phyloP scores from a whole-genome alignment of 805 yeast genomes.

The Monosporozyma solicola region DNA sequence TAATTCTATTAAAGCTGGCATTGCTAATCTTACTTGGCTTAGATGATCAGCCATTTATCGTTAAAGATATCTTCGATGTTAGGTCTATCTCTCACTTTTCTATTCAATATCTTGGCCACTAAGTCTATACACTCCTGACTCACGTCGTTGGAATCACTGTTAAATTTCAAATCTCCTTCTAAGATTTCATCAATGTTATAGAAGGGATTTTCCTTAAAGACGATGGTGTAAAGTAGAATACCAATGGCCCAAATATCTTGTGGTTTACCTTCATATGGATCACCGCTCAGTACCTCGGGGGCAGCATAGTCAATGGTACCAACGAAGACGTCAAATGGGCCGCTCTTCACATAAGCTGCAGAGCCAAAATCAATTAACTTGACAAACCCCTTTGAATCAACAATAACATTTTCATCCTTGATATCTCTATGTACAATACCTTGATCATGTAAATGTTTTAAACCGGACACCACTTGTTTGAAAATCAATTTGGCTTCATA shows the following conservation, averaged over 20 bases:
- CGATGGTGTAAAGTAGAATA: conserved; percentile 75
- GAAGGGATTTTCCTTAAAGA: conserved; percentile 92
- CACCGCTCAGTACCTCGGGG: conserved; percentile 88
- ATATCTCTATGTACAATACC: conserved; percentile 93
- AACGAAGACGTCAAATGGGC: conserved; percentile 95
- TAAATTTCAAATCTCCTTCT: conserved; percentile 72
- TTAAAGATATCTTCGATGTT: conserved; percentile 59
- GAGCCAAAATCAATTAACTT: conserved; percentile 93
- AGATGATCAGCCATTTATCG: conserved; percentile 56
- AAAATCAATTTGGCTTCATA: conserved; percentile 69
- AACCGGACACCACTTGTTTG: conserved; percentile 68
- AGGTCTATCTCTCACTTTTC: conserved; percentile 61
- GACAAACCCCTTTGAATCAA: conserved; percentile 70
- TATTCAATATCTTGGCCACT: conserved; percentile 56
- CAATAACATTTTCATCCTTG: conserved; percentile 88
- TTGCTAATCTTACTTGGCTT: not conserved
- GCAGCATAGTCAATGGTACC: conserved; percentile 98
- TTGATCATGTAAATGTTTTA: conserved; percentile 70
- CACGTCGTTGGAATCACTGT: conserved; percentile 25
- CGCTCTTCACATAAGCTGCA: conserved; percentile 82
- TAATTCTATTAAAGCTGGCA: not conserved
- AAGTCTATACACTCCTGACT: conserved; percentile 54
- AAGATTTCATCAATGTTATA: conserved; percentile 91
- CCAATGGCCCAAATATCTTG: conserved; percentile 98
- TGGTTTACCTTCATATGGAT: conserved; percentile 82